Base-by-base conservation (phyloP, 2,329 filamentous ascomycete species). In the Neoarthrinium moseri region DNA sequence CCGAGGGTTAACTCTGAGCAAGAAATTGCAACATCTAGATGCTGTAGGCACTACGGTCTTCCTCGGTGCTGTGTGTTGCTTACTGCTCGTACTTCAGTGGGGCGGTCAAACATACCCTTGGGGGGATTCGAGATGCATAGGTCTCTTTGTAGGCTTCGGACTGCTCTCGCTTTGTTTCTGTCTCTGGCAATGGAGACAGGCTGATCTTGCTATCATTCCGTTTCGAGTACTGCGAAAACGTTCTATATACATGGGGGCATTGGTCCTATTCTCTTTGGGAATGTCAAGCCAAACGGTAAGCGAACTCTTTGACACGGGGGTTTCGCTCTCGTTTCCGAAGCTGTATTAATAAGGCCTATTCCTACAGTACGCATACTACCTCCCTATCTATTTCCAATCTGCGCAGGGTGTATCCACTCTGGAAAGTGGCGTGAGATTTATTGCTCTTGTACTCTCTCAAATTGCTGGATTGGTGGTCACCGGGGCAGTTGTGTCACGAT, bases 341-440 rank as follows among this genome's bases (percentile, higher is more conserved):
- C 18, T 48, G 35, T 57, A 66, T 4, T 72, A 72, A n/a, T n/a
- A n/a, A n/a, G n/a, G n/a, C n/a, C n/a, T n/a, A 37, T 37, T 13
- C 20, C 5, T 3, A 22, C 12, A 37, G 34, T 37, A 37, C 20
- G 34, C 18, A 23, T 27, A 26, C 56, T 74, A 68, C 51, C 56
- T 77, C 5, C 72, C 74, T 6, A 63, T 75, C 33, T 78, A 73
- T 67, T 77, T 75, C 56, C 73, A 76, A 45, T 67, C 66, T 18
- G 65, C 71, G 29, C 15, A 23, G 8, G 34, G n/a, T 6, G 21
- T 21, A 11, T 18, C 34, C n/a, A 21, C 21, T 11, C 15, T 18
- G 17, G n/a, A 37, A 6, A 21, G 18, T 11, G 34, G 34, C 3
- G 34, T 37, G n/a, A 18, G 23, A n/a, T 37, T 37, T n/a, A 18